A percentile compares a stretch with the other conserved stretches of the same genome.
These are phyloP conservation scores for Kwoniella dejecticola DNA, from an alignment of 768 basidiomycete species.

Conservation along the genomic window DNA sequence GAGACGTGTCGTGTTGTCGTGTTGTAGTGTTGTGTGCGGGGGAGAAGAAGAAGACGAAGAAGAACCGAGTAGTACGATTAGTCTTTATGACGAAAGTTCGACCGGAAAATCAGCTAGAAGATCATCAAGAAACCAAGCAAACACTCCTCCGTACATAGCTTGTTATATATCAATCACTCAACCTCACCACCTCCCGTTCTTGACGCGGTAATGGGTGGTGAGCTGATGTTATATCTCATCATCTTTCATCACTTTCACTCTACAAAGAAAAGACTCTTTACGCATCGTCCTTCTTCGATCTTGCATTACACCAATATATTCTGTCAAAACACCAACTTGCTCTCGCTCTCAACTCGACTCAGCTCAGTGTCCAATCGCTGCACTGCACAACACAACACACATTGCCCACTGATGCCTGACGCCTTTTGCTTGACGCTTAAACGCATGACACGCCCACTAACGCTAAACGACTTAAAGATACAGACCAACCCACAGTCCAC, in stretches of 20 bases:
- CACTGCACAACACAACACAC: not conserved
- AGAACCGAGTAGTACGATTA: not conserved
- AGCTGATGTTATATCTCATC: conserved; percentile 4
- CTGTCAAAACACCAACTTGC: too few species aligned
- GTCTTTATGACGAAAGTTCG: conserved; percentile 12
- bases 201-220: not conserved
- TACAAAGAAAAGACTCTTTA: not conserved
- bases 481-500: not conserved
- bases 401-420: conserved; percentile 5
- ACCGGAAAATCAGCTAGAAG: not conserved
- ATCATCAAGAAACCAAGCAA: not conserved
- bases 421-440: too few species aligned
- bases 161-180: not conserved
- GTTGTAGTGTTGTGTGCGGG: conserved; percentile 27
- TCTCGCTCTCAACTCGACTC: not conserved
- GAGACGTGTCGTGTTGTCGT: not conserved
- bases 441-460: conserved; percentile 1
- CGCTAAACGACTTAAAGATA: not conserved
- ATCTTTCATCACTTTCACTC: not conserved
- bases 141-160: conserved; percentile 20
- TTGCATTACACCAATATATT: too few species aligned
- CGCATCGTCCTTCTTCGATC: too few species aligned
- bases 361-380: not conserved
- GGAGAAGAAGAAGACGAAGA: conserved; percentile 1
- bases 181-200: conserved; percentile 1